phyloP scores from a whole-genome alignment of 495 filamentous ascomycete species.

The Talaromyces stipitatus region DNA sequence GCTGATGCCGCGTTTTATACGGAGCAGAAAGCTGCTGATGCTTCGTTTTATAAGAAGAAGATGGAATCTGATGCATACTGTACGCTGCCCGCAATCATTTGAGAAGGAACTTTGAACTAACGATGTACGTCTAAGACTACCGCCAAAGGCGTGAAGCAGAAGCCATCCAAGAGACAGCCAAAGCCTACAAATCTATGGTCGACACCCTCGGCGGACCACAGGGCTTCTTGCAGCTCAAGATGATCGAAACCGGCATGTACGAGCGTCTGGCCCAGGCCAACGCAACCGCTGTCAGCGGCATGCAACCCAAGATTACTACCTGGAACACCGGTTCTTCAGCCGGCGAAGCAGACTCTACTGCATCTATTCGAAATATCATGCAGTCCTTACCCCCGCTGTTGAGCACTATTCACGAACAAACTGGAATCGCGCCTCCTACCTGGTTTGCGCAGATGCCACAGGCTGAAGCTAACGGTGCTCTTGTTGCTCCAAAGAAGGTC shows the following conservation, averaged over 20 bases:
- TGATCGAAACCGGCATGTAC: slow-evolving; percentile 30
- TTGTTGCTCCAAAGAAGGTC: slow-evolving; percentile 1
- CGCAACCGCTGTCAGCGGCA: slow-evolving; percentile 61
- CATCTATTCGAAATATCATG: slow-evolving; percentile 53
- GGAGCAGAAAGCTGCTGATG: slow-evolving; percentile 45
- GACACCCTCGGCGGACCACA: slow-evolving; percentile 67
- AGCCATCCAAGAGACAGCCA: slow-evolving; percentile 65
- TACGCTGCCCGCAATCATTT: slow-evolving; percentile 11
- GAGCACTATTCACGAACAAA: slow-evolving; percentile 77
- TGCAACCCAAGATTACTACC: slow-evolving; percentile 80
- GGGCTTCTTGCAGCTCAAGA: slow-evolving; percentile 68
- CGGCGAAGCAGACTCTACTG: slow-evolving; percentile 32
- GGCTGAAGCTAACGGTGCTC: neutral
- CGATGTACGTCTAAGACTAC: slow-evolving; percentile 44
- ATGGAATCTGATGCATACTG: slow-evolving; percentile 48
- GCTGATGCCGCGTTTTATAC: slow-evolving; percentile 54
- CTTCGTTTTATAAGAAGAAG: slow-evolving; percentile 48
- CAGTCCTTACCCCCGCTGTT: slow-evolving; percentile 73
- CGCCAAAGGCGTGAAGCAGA: slow-evolving; percentile 63
- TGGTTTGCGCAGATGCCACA: slow-evolving; percentile 53
- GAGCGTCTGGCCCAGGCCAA: slow-evolving; percentile 32
- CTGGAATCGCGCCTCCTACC: slow-evolving; percentile 63
- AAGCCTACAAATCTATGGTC: slow-evolving; percentile 62
- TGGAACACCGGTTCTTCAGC: slow-evolving; percentile 60
- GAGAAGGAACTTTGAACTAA: slow-evolving; percentile 19